Conservation (phyloP, 805 yeast species). For the Debaryomyces tyrocola region DNA sequence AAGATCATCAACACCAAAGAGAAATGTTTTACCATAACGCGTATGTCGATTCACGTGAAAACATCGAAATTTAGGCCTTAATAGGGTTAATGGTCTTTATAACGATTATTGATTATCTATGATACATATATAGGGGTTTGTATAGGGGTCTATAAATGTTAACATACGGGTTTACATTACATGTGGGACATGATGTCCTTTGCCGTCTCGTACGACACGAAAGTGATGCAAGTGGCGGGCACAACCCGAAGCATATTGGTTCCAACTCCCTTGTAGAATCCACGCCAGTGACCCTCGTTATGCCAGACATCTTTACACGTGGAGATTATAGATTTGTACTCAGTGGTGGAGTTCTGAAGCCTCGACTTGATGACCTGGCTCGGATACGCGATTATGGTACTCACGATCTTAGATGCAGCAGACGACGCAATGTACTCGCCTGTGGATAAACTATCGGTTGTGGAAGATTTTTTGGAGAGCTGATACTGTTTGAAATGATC, state of each 20-base stretch:
- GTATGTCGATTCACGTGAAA: neutral
- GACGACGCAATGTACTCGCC: conserved; percentile 65
- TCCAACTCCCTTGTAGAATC: conserved; percentile 80
- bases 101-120: no score
- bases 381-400: conserved; percentile 76
- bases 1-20: no score
- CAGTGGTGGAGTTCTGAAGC: conserved; percentile 48
- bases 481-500: conserved; percentile 63
- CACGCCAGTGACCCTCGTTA: conserved; percentile 54
- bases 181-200: conserved; percentile 17
- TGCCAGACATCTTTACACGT: conserved; percentile 42
- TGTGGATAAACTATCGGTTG: conserved; percentile 36
- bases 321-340: conserved; percentile 20
- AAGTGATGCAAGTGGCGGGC: conserved; percentile 92
- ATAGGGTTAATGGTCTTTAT: no score
- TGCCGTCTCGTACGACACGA: conserved; percentile 75
- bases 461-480: conserved; percentile 7
- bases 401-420: conserved; percentile 63
- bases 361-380: conserved; percentile 78
- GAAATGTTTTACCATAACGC: conserved; percentile 1
- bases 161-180: neutral
- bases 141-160: neutral
- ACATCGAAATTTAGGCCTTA: neutral
- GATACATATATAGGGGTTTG: no score
- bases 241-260: conserved; percentile 80